Percentiles rank a stretch among this genome's conserved stretches.
Conservation (phyloP, 805 yeast species). For the Candida patagonica region DNA sequence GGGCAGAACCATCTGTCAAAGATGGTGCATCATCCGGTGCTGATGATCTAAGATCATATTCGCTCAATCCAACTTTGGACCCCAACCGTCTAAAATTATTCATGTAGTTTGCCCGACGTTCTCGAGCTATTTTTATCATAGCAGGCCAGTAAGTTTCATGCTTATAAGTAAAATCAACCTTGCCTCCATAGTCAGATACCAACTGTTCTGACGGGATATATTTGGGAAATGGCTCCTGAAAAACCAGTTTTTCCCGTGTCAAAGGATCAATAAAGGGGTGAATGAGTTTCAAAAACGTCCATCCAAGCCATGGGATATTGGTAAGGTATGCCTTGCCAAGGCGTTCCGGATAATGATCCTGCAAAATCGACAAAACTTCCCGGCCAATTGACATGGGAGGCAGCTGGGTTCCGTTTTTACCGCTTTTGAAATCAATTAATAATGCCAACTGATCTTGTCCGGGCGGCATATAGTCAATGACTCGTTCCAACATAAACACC, state of each 20-base stretch:
- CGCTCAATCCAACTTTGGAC: constrained; percentile 66
- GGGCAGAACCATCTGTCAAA: neutral
- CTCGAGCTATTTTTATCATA: constrained; percentile 49
- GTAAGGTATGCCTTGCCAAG: constrained; percentile 86
- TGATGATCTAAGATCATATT: constrained; percentile 53
- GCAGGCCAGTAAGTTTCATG: constrained; percentile 76
- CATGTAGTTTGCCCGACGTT: constrained; percentile 54
- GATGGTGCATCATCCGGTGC: constrained; percentile 1
- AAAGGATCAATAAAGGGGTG: constrained; percentile 95
- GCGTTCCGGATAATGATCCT: constrained; percentile 96
- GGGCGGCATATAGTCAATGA: constrained; percentile 88
- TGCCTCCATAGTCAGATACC: constrained; percentile 79
- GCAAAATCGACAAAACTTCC: constrained; percentile 86
- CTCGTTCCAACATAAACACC: constrained; percentile 86
- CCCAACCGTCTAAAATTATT: constrained; percentile 68
- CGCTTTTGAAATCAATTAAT: constrained; percentile 83
- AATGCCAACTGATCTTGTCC: constrained; percentile 93
- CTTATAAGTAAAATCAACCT: constrained; percentile 70
- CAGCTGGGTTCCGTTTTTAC: constrained; percentile 48
- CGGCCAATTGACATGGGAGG: constrained; percentile 88
- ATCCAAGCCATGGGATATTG: constrained; percentile 88
- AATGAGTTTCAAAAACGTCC: constrained; percentile 84
- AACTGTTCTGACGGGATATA: constrained; percentile 77
- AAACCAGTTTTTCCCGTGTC: constrained; percentile 88
- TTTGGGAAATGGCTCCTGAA: constrained; percentile 76